Base-by-base conservation (phyloP, 805 yeast genomes). In the Tetrapisispora taiwanensis region DNA sequence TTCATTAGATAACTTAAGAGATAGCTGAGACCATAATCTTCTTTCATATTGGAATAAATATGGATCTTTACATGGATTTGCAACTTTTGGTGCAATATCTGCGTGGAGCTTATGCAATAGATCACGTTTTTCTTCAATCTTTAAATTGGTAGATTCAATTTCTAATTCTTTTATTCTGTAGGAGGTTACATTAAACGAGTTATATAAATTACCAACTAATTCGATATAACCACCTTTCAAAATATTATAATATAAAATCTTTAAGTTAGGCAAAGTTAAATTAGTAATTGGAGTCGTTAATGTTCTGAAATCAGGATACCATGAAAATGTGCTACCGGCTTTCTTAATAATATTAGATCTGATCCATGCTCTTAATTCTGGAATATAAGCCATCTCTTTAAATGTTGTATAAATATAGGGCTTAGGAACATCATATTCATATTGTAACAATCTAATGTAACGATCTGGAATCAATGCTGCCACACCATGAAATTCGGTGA, bases 311-410 rank as follows among this genome's bases (percentile, higher is more conserved):
- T 43, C 43, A 20, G 52, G 53, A 41, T 45, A 45, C 51, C 48
- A 46, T 2, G 43, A 38, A 28, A 49, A 46, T 8, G 43, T 33
- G 36, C 57, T 59, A 32, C 52, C 47, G 31, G 48, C 37, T 36
- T 47, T 51, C 30, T 51, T 47, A 28, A 57, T 22, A 18, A 45
- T 59, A 14, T 49, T 37, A 20, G 55, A 47, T 3, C 54, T 52
- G 8, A 78, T 47, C 89, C 89, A 82, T 27, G 73, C 56, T 39
- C 84, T 60, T 37, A 81, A 54, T 45, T 77, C 76, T 1, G 77
- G 75, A 8, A 79, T 45, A 51, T 68, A 81, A 1, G 69, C 46
- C 71, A 72, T 2, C 62, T 67, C 24, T 63, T 58, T 56, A 63
- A 78, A 14, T 47, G 39, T 13, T 56, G 56, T n/a, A 56, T 57